Evolutionary conservation across 345 rosid species (phyloP), one percentile per base, ranked within the genome.

Genomic region (Alliaria petiolata): DNA sequence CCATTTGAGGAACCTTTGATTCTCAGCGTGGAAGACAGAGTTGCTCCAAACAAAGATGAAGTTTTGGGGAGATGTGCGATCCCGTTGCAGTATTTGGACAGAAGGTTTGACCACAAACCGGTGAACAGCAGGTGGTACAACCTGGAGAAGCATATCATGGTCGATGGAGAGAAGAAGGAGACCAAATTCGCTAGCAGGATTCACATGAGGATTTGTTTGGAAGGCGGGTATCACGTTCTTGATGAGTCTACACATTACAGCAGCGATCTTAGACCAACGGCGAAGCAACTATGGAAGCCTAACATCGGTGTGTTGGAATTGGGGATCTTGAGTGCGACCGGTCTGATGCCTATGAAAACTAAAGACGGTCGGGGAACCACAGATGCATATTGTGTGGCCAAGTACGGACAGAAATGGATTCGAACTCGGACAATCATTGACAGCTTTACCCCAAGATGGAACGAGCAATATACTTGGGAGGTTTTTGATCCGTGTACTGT

Each of bases 391-490:
- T 92, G 98, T 74, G 97, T 92, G 71, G 98, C 98, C 4, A 92
- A 92, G 62, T 92, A 88, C 5, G 97, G 98, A 10, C 92, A 84
- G 76, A 92, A 92, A 72, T 92, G 98, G 98, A 74, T 92, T 55
- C 86, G 98, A 17, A 92, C 98, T 0, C 80, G 98, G 64, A 90
- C 98, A 3, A 88, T 92, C 74, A 86, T 88, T 0, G 98, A 92
- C 75, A 92, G 90, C 83, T 85, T 85, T 76, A 81, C 76, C 0
- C 98, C 98, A n/a, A 92, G 80, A 76, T 92, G 98, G 98, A 90
- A 92, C 14, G 98, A 92, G 78, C 98, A 92, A 40, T 92, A 92
- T 55, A 92, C 97, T 9, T 92, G 98, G 97, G 98, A 92, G 78
- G 98, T 90, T 53, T 87, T 70, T 9, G 96, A 92, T 85, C 95